Base-by-base conservation (phyloP, 805 yeast genomes). In the Tetrapisispora nanseiensis region DNA sequence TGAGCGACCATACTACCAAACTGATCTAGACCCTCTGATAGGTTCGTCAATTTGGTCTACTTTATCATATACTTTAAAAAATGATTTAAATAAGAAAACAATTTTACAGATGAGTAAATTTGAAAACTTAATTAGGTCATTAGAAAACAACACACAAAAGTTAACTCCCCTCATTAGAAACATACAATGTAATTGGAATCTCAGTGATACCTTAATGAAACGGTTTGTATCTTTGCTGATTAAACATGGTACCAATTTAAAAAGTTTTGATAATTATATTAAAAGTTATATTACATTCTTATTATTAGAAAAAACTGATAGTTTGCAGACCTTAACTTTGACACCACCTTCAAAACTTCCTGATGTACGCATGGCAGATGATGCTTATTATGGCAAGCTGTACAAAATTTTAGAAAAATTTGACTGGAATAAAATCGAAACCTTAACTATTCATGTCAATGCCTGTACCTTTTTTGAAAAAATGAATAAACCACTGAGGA, bases 101-200 rank as follows among this genome's bases (percentile, higher is more conserved):
- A 19, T 24, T 3, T 6, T 43, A 9, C 51, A 54, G 3, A 45
- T 36, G 18, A 19, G 21, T 12, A 57, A 56, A 37, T 51, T 59
- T 13, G 23, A 33, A 26, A 40, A 46, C n/a, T 37, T 60, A 28
- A 39, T 57, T 4, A 46, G 54, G 24, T 45, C 62, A 6, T 28
- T 60, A 12, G 32, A 37, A 6, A 47, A 45, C 16, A 39, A 48
- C 5, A 52, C 53, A 15, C n/a, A 21, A 6, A 40, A 33, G 28
- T 43, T 60, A 6, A 46, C 56, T 30, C 50, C 56, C 1, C 38
- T 51, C 8, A 49, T 60, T 9, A 50, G 48, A 35, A 37, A 47
- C 13, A 49, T 60, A 2, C 56, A 52, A 34, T 57, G 62, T 39
- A 51, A 61, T 11, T 60, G 65, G 65, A 62, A 58, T 45, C 28